Conservation (phyloP, 2,329 filamentous ascomycete species). For the Hypoxylon sp. region DNA sequence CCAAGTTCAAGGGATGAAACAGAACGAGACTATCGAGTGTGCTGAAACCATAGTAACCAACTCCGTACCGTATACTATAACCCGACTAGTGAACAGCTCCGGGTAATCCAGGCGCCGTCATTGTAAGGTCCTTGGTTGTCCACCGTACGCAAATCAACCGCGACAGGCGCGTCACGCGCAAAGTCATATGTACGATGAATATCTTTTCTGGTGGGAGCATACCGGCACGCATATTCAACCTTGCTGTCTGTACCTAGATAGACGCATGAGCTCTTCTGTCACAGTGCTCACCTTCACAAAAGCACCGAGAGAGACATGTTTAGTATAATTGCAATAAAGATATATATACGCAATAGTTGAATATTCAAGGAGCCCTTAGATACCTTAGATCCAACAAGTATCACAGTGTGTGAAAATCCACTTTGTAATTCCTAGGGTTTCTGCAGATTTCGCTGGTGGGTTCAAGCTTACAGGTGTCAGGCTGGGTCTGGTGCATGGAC, state of each 20-base stretch:
- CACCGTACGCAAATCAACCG: slow-evolving; percentile 8
- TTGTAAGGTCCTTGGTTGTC: slow-evolving; percentile 5
- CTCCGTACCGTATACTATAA: neutral
- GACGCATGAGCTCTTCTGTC: neutral
- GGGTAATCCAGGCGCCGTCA: neutral
- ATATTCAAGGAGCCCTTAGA: neutral
- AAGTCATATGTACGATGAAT: neutral
- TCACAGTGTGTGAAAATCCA: neutral
- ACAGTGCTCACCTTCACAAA: neutral
- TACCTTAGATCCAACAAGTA: too few species aligned
- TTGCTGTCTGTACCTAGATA: neutral
- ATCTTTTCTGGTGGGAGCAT: neutral
- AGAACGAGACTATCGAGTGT: neutral
- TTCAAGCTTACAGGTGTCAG: slow-evolving; percentile 8
- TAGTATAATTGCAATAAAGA: slow-evolving; percentile 1
- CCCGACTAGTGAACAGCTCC: slow-evolving; percentile 1
- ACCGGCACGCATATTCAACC: neutral
- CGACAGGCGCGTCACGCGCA: neutral
- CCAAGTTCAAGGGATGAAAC: slow-evolving; percentile 76
- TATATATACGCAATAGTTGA: neutral
- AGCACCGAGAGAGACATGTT: neutral
- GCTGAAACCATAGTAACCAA: slow-evolving; percentile 1
- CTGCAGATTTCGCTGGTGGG: slow-evolving; percentile 34
- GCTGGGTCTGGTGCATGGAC: slow-evolving; percentile 6
- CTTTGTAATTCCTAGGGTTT: slow-evolving; percentile 30